A percentile compares a stretch with the other conserved stretches of the same genome.
Evolutionary conservation across 2,329 filamentous ascomycete species (phyloP).

Genomic region (Dactylella cylindrospora): DNA sequence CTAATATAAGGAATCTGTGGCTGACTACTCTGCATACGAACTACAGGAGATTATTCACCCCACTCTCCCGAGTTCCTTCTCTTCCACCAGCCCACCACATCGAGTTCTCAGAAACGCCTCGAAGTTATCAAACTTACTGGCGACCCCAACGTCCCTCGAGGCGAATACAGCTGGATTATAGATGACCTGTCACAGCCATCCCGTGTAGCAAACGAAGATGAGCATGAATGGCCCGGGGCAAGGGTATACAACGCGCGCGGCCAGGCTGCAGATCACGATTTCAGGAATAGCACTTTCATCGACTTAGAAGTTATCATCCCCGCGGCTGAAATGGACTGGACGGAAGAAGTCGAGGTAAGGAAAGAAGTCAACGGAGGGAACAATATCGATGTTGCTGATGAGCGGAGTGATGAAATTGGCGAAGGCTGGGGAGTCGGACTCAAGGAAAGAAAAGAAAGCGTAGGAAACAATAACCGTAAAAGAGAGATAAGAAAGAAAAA

Average conservation of each 20-base stretch:
- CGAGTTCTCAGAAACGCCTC: slow-evolving; percentile 60
- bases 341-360: neutral
- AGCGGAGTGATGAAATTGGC: neutral
- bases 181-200: slow-evolving; percentile 63
- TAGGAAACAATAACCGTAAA: neutral
- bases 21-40: neutral
- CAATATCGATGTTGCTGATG: neutral
- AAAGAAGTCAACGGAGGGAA: neutral
- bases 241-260: slow-evolving; percentile 23
- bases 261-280: slow-evolving; percentile 12
- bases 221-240: slow-evolving; percentile 35
- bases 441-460: slow-evolving; percentile 6
- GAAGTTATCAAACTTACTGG: slow-evolving; percentile 90
- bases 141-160: slow-evolving; percentile 83
- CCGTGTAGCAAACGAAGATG: slow-evolving; percentile 20
- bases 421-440: neutral
- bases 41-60: slow-evolving; percentile 67
- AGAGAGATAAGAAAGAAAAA: neutral
- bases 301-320: slow-evolving; percentile 27
- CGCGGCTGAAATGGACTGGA: slow-evolving; percentile 22
- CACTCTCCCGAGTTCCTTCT: slow-evolving; percentile 89
- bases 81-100: slow-evolving; percentile 70
- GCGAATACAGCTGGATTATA: slow-evolving; percentile 77
- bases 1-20: neutral
- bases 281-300: slow-evolving; percentile 12